Base-by-base conservation (phyloP, 176 grass and related monocot species). In the Alloteropsis semialata region DNA sequence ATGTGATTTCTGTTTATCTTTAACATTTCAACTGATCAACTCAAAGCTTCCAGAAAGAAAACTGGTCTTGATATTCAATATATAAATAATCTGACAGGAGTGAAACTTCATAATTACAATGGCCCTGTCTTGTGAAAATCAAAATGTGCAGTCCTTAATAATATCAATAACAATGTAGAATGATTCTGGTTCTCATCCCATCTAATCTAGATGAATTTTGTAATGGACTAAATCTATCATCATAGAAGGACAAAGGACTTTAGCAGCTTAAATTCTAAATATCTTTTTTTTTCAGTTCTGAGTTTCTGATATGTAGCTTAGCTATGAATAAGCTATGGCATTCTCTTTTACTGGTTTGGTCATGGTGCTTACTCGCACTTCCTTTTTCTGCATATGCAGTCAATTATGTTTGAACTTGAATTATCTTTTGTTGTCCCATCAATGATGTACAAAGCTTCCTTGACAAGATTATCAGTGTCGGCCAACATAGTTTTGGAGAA, bases 381-480 rank as follows among this genome's bases (percentile, higher is more conserved):
- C 13, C 32, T 58, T 59, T 11, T 34, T 66, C 1, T 78, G 1
- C 1, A 46, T 39, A 37, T 54, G 18, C 16, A 49, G 3, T 19
- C 46, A 11, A 14, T 17, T 21, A 69, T 57, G 33, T 25, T 80
- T 72, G 44, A 71, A 29, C 8, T 36, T 33, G 45, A 48, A n/a
- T n/a, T n/a, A n/a, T n/a, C n/a, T n/a, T n/a, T n/a, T n/a, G n/a
- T 16, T 82, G 27, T 8, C 32, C 10, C 24, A 32, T 44, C 10
- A 58, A 9, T n/a, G n/a, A n/a, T n/a, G n/a, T n/a, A 36, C 11
- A 44, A 61, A 82, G 78, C 15, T 84, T 60, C 79, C 87, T 95
- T 95, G 82, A 93, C 90, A 82, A 82, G 49, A 80, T 18, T 82
- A 53, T 25, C 61, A 98, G 92, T 88, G 33, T 66, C 82, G 14